Conservation (phyloP, 2,329 filamentous ascomycete species). For the Claviceps sp. region DNA sequence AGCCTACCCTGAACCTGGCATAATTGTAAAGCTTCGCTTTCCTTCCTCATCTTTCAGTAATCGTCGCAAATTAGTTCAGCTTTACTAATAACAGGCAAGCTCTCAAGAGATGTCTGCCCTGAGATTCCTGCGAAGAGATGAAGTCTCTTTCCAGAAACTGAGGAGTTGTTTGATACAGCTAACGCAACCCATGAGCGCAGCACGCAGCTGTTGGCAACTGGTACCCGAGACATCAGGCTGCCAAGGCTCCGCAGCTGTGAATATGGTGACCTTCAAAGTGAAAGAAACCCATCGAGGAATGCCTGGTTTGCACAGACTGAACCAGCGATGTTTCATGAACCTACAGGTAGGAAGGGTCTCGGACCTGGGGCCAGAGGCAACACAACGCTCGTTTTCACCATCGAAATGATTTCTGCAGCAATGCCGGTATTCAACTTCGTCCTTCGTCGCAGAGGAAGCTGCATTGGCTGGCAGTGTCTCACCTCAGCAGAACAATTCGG, state of each 20-base stretch:
- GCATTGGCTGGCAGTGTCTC: conserved; percentile 27
- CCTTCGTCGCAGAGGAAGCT: conserved; percentile 7
- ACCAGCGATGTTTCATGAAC: neutral
- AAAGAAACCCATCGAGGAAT: neutral
- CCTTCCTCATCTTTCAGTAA: too few species aligned
- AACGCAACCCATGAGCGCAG: neutral
- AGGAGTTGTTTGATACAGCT: neutral
- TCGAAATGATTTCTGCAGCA: neutral
- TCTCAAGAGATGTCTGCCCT: too few species aligned
- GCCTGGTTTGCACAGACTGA: neutral
- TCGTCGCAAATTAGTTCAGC: too few species aligned
- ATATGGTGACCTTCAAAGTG: neutral
- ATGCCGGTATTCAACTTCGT: neutral
- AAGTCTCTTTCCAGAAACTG: neutral
- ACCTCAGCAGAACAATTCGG: conserved; percentile 23
- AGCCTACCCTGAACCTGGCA: too few species aligned
- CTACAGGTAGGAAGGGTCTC: too few species aligned
- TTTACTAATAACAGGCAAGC: neutral
- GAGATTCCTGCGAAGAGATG: neutral
- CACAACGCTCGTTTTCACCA: neutral
- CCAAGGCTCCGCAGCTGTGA: neutral
- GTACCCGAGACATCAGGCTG: neutral
- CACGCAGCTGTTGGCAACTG: neutral
- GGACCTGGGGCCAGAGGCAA: neutral
- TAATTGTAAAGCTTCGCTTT: too few species aligned